phyloP scores from a whole-genome alignment of 2,329 filamentous ascomycete genomes.

The Chrysosporium queenslandicum region DNA sequence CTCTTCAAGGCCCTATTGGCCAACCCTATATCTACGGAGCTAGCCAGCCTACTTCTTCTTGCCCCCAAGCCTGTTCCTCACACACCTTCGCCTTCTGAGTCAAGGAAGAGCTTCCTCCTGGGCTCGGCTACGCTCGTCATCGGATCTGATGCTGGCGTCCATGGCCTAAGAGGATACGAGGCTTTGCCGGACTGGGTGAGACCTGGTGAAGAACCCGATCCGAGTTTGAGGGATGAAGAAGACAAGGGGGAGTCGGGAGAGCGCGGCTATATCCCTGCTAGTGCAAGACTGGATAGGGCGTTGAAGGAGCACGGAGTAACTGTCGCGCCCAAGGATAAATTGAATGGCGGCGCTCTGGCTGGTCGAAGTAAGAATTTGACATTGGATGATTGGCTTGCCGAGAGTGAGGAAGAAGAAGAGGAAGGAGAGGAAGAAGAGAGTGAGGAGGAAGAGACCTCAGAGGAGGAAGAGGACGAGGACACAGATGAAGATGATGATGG shows the following conservation, averaged over 20 bases:
- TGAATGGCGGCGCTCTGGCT: slow-evolving; percentile 31
- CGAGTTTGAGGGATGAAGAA: slow-evolving; percentile 56
- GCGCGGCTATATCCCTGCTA: slow-evolving; percentile 43
- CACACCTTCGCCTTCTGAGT: slow-evolving; percentile 78
- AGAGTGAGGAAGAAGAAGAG: slow-evolving; percentile 49
- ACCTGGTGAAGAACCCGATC: slow-evolving; percentile 68
- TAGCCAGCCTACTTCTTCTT: slow-evolving; percentile 80
- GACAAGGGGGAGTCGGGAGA: slow-evolving; percentile 29
- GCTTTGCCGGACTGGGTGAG: slow-evolving; percentile 75
- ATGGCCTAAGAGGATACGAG: slow-evolving; percentile 69
- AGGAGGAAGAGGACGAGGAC: slow-evolving; percentile 20
- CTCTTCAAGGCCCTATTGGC: slow-evolving; percentile 77
- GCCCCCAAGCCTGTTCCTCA: slow-evolving; percentile 92
- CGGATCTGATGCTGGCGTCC: slow-evolving; percentile 61
- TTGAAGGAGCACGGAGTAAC: slow-evolving; percentile 34
- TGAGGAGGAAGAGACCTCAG: slow-evolving; percentile 39
- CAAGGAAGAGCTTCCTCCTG: slow-evolving; percentile 63
- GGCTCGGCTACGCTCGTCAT: slow-evolving; percentile 81
- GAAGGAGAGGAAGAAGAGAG: slow-evolving; percentile 38
- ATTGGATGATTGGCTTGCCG: slow-evolving; percentile 85
- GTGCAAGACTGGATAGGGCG: slow-evolving; percentile 35
- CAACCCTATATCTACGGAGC: slow-evolving; percentile 62
- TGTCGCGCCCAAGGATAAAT: slow-evolving; percentile 23
- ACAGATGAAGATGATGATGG: slow-evolving; percentile 8
- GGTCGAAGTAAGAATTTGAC: slow-evolving; percentile 55